Evolutionary conservation across 768 basidiomycete genomes (phyloP).

Genomic region (Boletus vermiculosoides): DNA sequence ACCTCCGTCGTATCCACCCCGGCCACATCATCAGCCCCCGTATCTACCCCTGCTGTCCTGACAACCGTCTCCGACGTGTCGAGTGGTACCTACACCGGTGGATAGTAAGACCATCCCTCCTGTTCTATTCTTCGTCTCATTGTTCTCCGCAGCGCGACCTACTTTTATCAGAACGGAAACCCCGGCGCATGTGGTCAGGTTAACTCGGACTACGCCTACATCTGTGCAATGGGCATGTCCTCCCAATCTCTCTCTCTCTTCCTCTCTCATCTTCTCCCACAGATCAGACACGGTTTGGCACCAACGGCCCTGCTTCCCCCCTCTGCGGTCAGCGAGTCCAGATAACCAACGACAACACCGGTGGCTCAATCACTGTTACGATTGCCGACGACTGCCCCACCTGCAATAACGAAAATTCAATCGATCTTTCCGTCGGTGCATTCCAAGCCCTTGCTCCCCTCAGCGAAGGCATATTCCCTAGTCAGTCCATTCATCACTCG

Average conservation of each 20-base stretch:
- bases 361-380: slow-evolving; percentile 53
- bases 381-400: slow-evolving; percentile 84
- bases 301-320: slow-evolving; percentile 42
- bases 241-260: background rate
- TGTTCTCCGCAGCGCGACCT: slow-evolving; percentile 49
- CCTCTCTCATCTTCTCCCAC: slow-evolving; percentile 6
- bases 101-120: slow-evolving; percentile 39
- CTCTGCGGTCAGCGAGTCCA: slow-evolving; percentile 66
- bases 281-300: slow-evolving; percentile 56
- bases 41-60: background rate
- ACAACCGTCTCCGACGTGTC: slow-evolving; percentile 18
- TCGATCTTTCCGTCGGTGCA: slow-evolving; percentile 71
- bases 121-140: background rate
- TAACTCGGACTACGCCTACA: slow-evolving; percentile 53
- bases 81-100: slow-evolving; percentile 31
- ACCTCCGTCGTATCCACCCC: background rate
- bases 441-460: slow-evolving; percentile 57
- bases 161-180: slow-evolving; percentile 66
- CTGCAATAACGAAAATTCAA: slow-evolving; percentile 61
- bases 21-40: background rate
- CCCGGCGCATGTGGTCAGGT: slow-evolving; percentile 77
- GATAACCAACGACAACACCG: slow-evolving; percentile 60
- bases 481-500: slow-evolving; percentile 37
- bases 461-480: slow-evolving; percentile 53
- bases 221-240: slow-evolving; percentile 63